Conservation (phyloP, 768 basidiomycete genomes). For the Pisolithus tinctorius region DNA sequence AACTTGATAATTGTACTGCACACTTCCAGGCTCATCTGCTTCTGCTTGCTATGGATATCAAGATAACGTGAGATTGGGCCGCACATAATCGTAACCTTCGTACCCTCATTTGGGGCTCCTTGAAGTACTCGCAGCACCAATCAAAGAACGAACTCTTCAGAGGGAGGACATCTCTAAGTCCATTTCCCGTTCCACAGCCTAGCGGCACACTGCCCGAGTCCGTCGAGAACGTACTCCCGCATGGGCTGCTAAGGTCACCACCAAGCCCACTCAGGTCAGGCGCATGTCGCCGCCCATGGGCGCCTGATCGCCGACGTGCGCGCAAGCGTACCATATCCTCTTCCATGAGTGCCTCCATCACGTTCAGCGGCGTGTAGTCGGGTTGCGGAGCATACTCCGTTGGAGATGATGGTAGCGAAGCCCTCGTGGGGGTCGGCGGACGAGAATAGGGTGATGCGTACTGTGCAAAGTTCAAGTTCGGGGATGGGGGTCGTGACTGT, state of each 20-base stretch:
- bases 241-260: slow-evolving; percentile 55
- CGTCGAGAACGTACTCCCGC: slow-evolving; percentile 70
- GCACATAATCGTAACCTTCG: slow-evolving; percentile 16
- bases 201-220: slow-evolving; percentile 68
- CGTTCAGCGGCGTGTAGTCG: slow-evolving; percentile 66
- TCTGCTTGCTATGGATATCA: slow-evolving; percentile 68
- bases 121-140: slow-evolving; percentile 97
- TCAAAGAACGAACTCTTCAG: slow-evolving; percentile 91
- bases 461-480: slow-evolving; percentile 69
- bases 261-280: slow-evolving; percentile 30
- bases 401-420: slow-evolving; percentile 26
- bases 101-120: slow-evolving; percentile 98
- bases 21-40: slow-evolving; percentile 90
- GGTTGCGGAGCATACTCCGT: slow-evolving; percentile 30
- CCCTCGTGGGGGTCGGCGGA: slow-evolving; percentile 35
- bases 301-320: slow-evolving; percentile 47
- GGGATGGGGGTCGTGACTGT: slow-evolving; percentile 67
- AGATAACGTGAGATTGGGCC: slow-evolving; percentile 7
- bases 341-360: slow-evolving; percentile 85
- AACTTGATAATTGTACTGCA: slow-evolving; percentile 90
- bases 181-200: slow-evolving; percentile 72
- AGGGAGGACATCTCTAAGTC: slow-evolving; percentile 80
- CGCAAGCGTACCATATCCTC: slow-evolving; percentile 91
- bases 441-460: slow-evolving; percentile 73
- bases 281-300: slow-evolving; percentile 38